These are phyloP conservation scores for Neurospora sp. DNA, from an alignment of 495 filamentous ascomycete species.

Conservation along the genomic window DNA sequence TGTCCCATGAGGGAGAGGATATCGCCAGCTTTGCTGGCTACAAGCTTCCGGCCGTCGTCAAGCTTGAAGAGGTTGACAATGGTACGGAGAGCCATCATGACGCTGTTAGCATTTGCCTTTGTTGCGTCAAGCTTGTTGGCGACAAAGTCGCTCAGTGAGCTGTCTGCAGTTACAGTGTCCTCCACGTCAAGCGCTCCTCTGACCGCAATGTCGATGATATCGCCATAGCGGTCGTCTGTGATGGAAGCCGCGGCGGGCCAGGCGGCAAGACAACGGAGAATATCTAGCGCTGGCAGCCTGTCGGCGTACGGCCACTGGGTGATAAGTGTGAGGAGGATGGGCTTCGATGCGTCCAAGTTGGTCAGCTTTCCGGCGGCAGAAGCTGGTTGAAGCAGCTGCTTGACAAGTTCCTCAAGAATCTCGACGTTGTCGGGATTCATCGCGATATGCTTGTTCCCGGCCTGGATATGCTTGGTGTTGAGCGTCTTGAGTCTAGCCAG, in stretches of 20 bases:
- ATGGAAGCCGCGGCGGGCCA: conserved; percentile 52
- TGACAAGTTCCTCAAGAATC: conserved; percentile 2
- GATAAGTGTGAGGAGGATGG: conserved; percentile 53
- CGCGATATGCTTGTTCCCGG: conserved; percentile 61
- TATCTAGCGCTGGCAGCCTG: conserved; percentile 74
- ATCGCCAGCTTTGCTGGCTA: conserved; percentile 46
- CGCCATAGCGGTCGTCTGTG: conserved; percentile 30
- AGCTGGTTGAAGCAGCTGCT: conserved; percentile 5
- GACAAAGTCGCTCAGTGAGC: conserved; percentile 18
- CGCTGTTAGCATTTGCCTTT: conserved; percentile 50
- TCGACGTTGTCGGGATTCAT: conserved; percentile 61
- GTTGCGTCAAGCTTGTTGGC: conserved; percentile 2
- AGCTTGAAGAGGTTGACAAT: conserved; percentile 85
- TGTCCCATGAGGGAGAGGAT: conserved; percentile 32
- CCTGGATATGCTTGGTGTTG: conserved; percentile 25
- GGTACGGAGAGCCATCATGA: conserved; percentile 75
- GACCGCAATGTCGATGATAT: conserved; percentile 37
- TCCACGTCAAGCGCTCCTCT: conserved; percentile 33
- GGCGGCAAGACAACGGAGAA: conserved; percentile 68
- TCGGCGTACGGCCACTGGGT: conserved; percentile 69
- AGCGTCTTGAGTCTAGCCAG: conserved; percentile 15
- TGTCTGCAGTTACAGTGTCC: conserved; percentile 21
- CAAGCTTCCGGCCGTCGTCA: conserved; percentile 53
- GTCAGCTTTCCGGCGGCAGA: conserved; percentile 5
- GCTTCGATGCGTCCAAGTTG: conserved; percentile 47